phyloP scores from a whole-genome alignment of 305 asterid genomes.

The Petunia hybrid region DNA sequence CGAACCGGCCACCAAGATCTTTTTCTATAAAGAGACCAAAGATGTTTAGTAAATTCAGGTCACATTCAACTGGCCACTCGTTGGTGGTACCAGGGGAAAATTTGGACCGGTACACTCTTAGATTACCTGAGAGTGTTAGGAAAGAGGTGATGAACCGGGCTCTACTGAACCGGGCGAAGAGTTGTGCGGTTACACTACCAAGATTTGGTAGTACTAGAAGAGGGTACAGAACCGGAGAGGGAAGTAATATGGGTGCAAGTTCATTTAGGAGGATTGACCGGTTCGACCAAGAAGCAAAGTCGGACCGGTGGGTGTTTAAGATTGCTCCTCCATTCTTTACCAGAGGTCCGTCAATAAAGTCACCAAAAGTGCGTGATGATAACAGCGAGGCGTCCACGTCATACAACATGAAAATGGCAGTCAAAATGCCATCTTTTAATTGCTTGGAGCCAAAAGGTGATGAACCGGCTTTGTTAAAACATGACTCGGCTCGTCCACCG shows the following conservation, averaged over 20 bases:
- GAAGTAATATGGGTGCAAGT: slow-evolving; percentile 41
- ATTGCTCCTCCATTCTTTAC: slow-evolving; percentile 40
- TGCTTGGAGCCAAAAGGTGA: slow-evolving; percentile 51
- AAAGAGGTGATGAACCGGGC: slow-evolving; percentile 52
- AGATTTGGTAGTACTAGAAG: slow-evolving; percentile 41
- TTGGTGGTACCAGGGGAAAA: slow-evolving; percentile 50
- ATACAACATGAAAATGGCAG: slow-evolving; percentile 26
- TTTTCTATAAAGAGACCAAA: slow-evolving; percentile 40
- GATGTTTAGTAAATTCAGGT: slow-evolving; percentile 50
- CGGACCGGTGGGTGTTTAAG: slow-evolving; percentile 48
- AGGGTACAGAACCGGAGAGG: slow-evolving; percentile 41
- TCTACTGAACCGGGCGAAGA: slow-evolving; percentile 41
- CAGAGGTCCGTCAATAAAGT: slow-evolving; percentile 45
- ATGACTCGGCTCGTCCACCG: slow-evolving; percentile 45
- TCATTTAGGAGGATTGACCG: slow-evolving; percentile 37
- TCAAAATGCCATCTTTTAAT: slow-evolving; percentile 46
- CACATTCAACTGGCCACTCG: slow-evolving; percentile 65
- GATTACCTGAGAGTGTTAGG: slow-evolving; percentile 50
- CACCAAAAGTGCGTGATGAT: slow-evolving; percentile 36
- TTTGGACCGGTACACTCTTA: slow-evolving; percentile 51
- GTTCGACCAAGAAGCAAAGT: slow-evolving; percentile 32
- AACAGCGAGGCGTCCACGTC: slow-evolving; percentile 42
- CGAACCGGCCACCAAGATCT: slow-evolving; percentile 43
- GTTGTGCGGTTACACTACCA: slow-evolving; percentile 36
- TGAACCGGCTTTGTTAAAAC: slow-evolving; percentile 43